A percentile compares a stretch with the other conserved stretches of the same genome.
phyloP scores from a whole-genome alignment of 257 asterid species.

The Solanum appendiculatum region DNA sequence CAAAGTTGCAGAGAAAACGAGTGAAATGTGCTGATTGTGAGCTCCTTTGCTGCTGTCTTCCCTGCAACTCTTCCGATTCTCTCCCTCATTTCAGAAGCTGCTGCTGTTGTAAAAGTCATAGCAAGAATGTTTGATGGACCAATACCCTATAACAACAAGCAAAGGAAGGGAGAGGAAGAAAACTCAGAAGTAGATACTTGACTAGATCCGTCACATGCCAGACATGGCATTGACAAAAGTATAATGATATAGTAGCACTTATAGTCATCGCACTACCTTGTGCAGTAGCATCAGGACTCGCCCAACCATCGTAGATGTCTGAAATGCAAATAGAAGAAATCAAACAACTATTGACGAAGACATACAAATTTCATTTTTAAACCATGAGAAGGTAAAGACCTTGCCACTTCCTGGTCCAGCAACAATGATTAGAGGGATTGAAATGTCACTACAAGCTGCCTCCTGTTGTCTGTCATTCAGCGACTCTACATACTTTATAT shows the following conservation, averaged over 20 bases:
- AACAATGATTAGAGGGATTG: slow-evolving; percentile 76
- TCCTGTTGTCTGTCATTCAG: slow-evolving; percentile 84
- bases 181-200: background rate
- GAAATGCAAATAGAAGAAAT: slow-evolving; percentile 21
- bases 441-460: slow-evolving; percentile 89
- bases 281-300: slow-evolving; percentile 77
- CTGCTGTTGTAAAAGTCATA: slow-evolving; percentile 95
- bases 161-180: background rate
- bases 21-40: slow-evolving; percentile 91
- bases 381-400: slow-evolving; percentile 33
- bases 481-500: slow-evolving; percentile 50
- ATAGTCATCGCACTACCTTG: slow-evolving; percentile 32
- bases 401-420: slow-evolving; percentile 99
- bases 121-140: slow-evolving; percentile 80
- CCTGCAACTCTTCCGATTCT: slow-evolving; percentile 88
- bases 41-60: slow-evolving; percentile 81
- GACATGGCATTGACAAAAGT: background rate
- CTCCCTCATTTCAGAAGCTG: slow-evolving; percentile 97
- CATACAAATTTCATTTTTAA: slow-evolving; percentile 1
- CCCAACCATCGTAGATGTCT: slow-evolving; percentile 99
- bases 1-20: slow-evolving; percentile 95
- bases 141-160: slow-evolving; percentile 47
- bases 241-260: background rate
- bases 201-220: slow-evolving; percentile 1
- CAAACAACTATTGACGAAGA: slow-evolving; percentile 9